Evolutionary conservation across 805 yeast species (phyloP), one percentile per base, ranked within the genome.

Genomic region (Metschnikowia aberdeeniae): DNA sequence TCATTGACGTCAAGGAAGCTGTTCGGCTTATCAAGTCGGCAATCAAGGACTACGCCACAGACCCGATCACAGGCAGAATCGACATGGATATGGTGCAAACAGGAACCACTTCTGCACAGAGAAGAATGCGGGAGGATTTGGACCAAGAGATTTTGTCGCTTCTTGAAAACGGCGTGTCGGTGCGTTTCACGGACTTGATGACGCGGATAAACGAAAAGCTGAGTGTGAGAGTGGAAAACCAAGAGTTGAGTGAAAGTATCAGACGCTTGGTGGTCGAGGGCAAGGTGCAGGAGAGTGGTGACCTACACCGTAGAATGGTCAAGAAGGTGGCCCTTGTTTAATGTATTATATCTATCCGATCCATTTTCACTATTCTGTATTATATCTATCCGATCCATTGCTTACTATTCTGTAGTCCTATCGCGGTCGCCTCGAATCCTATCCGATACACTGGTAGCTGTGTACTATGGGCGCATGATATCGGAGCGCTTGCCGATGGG

Each of bases 71-170:
- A 0, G 99, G 99, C 27, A 80, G 93, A 58, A 93, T 93, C 54
- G 99, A 93, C 62, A 89, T 93, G 97, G 97, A 89, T 63, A 73
- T 93, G 62, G 90, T 93, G 26, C 97, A 92, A 68, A 93, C 98
- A 0, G 99, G 98, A 39, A 89, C 90, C 38, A 86, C 97, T 0
- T 76, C 87, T 1, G 87, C 92, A 3, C 96, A 90, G 63, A 76
- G 96, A 64, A 77, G 81, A 56, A 63, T 83, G 61, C 84, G 81
- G 55, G 88, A 84, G 52, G 95, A 86, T 59, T 70, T 87, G 51
- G 73, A 79, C 11, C 77, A 80, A 47, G 86, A 79, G 50, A 70
- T 89, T 4, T 55, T 82, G 49, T 66, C 68, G 24, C 66, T 81
- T 33, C 63, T 89, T 11, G 81, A 78, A 28, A 77, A 72, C 28